These are phyloP conservation scores for Prunus persica DNA, from an alignment of 306 rosid species.

Conservation along the genomic window DNA sequence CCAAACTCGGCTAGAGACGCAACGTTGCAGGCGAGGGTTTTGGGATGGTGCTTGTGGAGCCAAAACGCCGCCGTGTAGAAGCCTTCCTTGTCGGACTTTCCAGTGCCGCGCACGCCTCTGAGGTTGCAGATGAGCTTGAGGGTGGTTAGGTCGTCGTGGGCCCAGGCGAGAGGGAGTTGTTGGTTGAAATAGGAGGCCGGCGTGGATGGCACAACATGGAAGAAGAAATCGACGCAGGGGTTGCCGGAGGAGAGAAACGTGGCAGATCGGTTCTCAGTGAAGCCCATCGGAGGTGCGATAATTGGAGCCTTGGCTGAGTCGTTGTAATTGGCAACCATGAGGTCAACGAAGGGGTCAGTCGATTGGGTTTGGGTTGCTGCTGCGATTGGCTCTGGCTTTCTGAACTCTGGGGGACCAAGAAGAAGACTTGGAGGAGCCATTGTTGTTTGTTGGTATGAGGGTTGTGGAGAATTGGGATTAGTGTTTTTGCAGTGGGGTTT, in stretches of 20 bases:
- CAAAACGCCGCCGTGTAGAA: constrained; percentile 56
- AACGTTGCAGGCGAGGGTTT: constrained; percentile 51
- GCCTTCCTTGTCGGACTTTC: constrained; percentile 50
- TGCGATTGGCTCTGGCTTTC: not conserved
- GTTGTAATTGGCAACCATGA: constrained; percentile 41
- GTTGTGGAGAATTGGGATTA: not conserved
- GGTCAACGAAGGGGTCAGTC: constrained; percentile 35
- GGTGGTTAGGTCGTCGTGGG: constrained; percentile 44
- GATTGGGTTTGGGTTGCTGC: not conserved
- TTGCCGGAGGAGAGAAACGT: constrained; percentile 38
- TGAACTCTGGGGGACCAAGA: constrained; percentile 58
- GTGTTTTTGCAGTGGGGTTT: not conserved
- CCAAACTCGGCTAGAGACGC: constrained; percentile 60
- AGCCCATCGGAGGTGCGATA: constrained; percentile 16
- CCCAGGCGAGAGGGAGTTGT: constrained; percentile 44
- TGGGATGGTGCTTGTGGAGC: constrained; percentile 60
- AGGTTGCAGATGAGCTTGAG: constrained; percentile 70
- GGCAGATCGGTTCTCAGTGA: constrained; percentile 16
- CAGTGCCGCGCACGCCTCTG: constrained; percentile 62
- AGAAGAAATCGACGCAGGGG: constrained; percentile 63
- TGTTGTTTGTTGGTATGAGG: not conserved
- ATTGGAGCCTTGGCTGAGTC: not conserved
- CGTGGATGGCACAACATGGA: constrained; percentile 46
- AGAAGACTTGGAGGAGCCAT: constrained; percentile 49
- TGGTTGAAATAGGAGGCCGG: constrained; percentile 14